Evolutionary conservation across 179 eudicot species (phyloP).

Genomic region (Beta lomatogona): DNA sequence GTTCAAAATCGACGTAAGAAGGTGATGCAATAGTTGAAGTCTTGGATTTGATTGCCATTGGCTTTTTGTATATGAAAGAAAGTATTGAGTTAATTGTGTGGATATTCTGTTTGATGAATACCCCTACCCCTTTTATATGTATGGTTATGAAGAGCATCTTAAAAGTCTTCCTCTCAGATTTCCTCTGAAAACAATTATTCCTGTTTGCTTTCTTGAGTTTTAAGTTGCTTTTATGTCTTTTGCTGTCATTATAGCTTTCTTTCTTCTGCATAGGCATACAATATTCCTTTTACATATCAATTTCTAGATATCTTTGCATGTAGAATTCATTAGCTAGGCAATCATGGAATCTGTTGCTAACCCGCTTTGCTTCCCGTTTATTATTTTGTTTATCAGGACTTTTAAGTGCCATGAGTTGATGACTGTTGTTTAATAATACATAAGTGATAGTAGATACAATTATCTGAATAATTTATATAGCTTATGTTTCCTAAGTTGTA

Average conservation of each 20-base stretch:
- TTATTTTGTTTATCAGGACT: too few relatives aligned
- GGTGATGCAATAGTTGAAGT: conserved; percentile 23
- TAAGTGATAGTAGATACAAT: too few relatives aligned
- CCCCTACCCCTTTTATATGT: conserved; percentile 17
- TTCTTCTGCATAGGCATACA: conserved; percentile 8
- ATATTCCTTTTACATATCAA: conserved; percentile 17
- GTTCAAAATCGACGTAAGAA: conserved; percentile 34
- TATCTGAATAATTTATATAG: too few relatives aligned
- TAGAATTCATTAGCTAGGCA: background rate
- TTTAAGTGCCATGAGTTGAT: too few relatives aligned
- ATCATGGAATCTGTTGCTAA: background rate
- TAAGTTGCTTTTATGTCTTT: conserved; percentile 26
- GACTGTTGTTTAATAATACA: too few relatives aligned
- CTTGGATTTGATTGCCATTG: conserved; percentile 33
- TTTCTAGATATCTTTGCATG: conserved; percentile 3
- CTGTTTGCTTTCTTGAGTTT: conserved; percentile 31
- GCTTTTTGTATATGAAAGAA: background rate
- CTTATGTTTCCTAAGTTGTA: too few relatives aligned
- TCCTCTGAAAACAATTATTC: conserved; percentile 27
- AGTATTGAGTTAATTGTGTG: conserved; percentile 3
- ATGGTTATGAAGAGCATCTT: conserved; percentile 15
- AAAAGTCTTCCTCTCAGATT: conserved; percentile 3
- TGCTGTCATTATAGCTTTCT: background rate
- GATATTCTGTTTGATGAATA: background rate
- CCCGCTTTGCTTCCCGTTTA: background rate